Evolutionary conservation across 768 basidiomycete genomes (phyloP).

Genomic region (Amanita molliuscula): DNA sequence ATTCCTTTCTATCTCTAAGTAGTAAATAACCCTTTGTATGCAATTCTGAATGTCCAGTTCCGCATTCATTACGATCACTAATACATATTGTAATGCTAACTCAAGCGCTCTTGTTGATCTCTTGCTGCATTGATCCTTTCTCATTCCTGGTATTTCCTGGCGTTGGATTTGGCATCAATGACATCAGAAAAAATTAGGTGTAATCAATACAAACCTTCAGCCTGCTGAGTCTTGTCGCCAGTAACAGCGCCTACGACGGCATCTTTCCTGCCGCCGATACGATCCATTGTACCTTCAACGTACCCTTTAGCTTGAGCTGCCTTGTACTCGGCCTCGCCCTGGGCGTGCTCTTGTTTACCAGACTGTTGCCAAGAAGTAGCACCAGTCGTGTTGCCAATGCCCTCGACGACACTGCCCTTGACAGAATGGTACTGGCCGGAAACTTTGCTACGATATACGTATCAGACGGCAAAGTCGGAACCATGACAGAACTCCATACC

Average conservation of each 20-base stretch:
- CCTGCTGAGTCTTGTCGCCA: conserved; percentile 36
- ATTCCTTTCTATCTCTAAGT: conserved; percentile 75
- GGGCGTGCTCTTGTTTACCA: conserved; percentile 42
- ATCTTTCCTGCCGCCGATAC: conserved; percentile 37
- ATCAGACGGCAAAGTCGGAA: background rate
- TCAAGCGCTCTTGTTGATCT: conserved; percentile 30
- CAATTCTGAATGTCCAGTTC: background rate
- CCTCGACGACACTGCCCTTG: conserved; percentile 29
- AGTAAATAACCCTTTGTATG: background rate
- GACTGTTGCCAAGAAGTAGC: conserved; percentile 31
- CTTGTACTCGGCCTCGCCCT: conserved; percentile 39
- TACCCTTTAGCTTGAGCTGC: conserved; percentile 41
- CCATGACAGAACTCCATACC: background rate
- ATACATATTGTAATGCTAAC: background rate
- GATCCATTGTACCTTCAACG: conserved; percentile 36
- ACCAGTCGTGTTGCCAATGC: conserved; percentile 39
- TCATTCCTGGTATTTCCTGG: conserved; percentile 43
- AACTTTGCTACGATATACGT: conserved; percentile 22
- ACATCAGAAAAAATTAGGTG: background rate
- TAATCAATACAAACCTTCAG: conserved; percentile 20
- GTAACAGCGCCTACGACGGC: conserved; percentile 39
- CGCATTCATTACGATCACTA: background rate
- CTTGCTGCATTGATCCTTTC: conserved; percentile 45
- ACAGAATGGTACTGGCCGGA: conserved; percentile 32
- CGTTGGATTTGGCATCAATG: background rate